Base-by-base conservation (phyloP, 192 early-diverging fungal genomes). In the Haplosporangium gracile region DNA sequence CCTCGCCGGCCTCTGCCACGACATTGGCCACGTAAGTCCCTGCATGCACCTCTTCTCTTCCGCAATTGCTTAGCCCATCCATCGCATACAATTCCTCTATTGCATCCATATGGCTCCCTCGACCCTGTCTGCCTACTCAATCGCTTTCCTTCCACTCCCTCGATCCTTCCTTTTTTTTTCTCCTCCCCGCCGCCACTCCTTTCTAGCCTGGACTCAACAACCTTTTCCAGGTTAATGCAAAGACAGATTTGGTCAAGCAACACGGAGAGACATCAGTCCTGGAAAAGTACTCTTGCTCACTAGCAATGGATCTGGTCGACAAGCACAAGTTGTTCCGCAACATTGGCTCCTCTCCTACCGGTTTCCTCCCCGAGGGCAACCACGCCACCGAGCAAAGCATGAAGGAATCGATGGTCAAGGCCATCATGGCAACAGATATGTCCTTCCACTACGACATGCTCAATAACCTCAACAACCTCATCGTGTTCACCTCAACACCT, bases 341-440 rank as follows among this genome's bases (percentile, higher is more conserved):
- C 68, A 81, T 95, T 5, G 88, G 88, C 40, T 78, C 87, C 39
- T 81, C 84, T 4, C 71, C 75, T 2, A 72, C 53, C 9, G 75
- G 89, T 65, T 90, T 87, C 57, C 84, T 89, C 29, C 89, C 89
- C 2, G 86, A 91, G 72, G 91, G 91, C 47, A 88, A 82, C 71
- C 85, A 88, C 69, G 88, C 88, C 45, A 93, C 92, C 0, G 90
- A 91, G 43, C 76, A 75, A 5, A 72, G 88, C 49, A 82, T 94
- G 43, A 82, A 87, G 26, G 70, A 69, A 5, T 80, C 90, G 18
- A 93, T 95, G 75, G 82, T 89, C 24, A 95, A 96, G 78, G 94
- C 93, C 53, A 97, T 99, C 75, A 90, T 99, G 51, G 92, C 94
- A 26, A 99, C 98, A 1, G 98, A 99, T 82, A 99, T 99, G 98